Evolutionary conservation across 768 basidiomycete species (phyloP), one percentile per base, ranked within the genome.

Genomic region (Tremella fuciformis): DNA sequence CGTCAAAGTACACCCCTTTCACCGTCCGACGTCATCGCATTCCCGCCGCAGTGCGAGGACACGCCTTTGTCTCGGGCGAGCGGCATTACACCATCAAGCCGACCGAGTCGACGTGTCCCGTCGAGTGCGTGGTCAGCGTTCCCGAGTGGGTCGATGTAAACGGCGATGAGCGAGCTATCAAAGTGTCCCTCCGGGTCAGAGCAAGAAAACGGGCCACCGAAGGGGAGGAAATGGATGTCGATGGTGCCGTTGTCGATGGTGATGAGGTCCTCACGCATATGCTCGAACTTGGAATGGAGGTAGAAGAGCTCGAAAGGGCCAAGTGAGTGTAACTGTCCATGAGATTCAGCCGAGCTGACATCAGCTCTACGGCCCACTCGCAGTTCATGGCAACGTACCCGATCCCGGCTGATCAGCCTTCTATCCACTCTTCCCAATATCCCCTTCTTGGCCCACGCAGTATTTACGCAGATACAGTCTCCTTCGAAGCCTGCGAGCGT

Each of bases 261-360:
- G 48, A 59, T 13, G 64, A 58, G n/a, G 44, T 67, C 22, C 44
- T 60, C n/a, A 66, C 58, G 3, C 34, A 59, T 29, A 64, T 76
- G 48, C 51, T 70, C 2, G 73, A 76, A 57, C 59, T 76, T 4
- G 73, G 75, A 1, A 73, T 76, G 75, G 71, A 73, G 38, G 68
- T 76, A 8, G 75, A 76, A 46, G 73, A 76, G 53, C 51, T 62
- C 19, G 73, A 74, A 52, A 51, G 66, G 39, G 69, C 59, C 54
- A 58, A 37, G 69, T 76, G 39, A 66, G 68, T 58, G 19, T 50
- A 2, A 26, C n/a, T 6, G 25, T 44, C 25, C 4, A 37, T 16
- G n/a, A 4, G 29, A 34, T 4, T 48, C 6, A 16, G 34, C 13
- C n/a, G 41, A 29, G 49, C 55, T 55, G 46, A 60, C 44, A 21